Conservation (phyloP, 2,329 filamentous ascomycete genomes). For the Fusarium zealandicum region DNA sequence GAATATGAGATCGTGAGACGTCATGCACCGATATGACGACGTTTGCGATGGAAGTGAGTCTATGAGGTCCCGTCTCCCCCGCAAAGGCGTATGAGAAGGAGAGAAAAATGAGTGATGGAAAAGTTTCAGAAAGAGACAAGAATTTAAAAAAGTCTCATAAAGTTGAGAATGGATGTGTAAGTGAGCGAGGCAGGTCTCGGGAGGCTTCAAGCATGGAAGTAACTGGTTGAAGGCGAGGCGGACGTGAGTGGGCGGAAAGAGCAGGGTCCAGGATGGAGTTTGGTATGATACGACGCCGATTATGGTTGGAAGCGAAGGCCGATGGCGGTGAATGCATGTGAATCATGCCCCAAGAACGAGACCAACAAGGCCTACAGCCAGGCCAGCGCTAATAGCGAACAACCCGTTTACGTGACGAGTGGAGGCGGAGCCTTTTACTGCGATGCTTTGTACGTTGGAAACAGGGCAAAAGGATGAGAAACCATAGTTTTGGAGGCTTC, state of each 20-base stretch:
- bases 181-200: slow-evolving; percentile 1
- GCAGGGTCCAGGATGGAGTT: slow-evolving; percentile 29
- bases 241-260: slow-evolving; percentile 9
- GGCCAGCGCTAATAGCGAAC: background rate
- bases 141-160: background rate
- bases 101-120: background rate
- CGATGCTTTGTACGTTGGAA: too few species aligned
- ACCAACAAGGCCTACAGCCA: background rate
- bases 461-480: too few species aligned
- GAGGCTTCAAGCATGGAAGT: background rate
- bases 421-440: too few species aligned
- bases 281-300: slow-evolving; percentile 38
- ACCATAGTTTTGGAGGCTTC: too few species aligned
- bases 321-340: slow-evolving; percentile 40
- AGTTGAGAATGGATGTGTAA: slow-evolving; percentile 1
- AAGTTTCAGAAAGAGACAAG: background rate
- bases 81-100: background rate
- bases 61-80: slow-evolving; percentile 23
- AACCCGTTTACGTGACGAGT: too few species aligned
- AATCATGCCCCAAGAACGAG: slow-evolving; percentile 32
- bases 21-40: slow-evolving; percentile 41
- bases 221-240: slow-evolving; percentile 6
- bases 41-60: slow-evolving; percentile 27
- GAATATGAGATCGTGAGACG: slow-evolving; percentile 40
- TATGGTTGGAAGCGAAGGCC: slow-evolving; percentile 25